phyloP scores from a whole-genome alignment of 1,284 basidiomycete genomes.

The Sporisorium exsertum region DNA sequence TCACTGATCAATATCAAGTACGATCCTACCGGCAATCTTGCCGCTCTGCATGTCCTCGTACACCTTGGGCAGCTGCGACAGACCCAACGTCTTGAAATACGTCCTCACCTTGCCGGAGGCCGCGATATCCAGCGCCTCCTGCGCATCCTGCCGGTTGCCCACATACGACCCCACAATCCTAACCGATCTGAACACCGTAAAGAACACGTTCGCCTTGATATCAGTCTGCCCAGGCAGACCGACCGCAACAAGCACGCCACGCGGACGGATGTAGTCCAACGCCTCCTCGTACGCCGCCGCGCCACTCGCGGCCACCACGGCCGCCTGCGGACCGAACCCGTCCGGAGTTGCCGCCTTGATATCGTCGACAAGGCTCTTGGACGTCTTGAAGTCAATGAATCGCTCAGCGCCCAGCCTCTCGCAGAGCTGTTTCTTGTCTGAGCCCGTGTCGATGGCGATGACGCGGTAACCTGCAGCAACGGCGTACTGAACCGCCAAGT shows the following conservation, averaged over 20 bases:
- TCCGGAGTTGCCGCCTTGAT: slow-evolving; percentile 76
- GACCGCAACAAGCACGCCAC: slow-evolving; percentile 79
- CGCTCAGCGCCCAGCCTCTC: slow-evolving; percentile 79
- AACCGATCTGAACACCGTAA: slow-evolving; percentile 73
- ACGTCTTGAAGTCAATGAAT: slow-evolving; percentile 81
- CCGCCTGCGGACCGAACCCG: slow-evolving; percentile 80
- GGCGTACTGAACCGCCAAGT: slow-evolving; percentile 61
- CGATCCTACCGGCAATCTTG: slow-evolving; percentile 76
- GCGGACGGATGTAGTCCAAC: slow-evolving; percentile 74
- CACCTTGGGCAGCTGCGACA: slow-evolving; percentile 74
- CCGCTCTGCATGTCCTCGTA: slow-evolving; percentile 75
- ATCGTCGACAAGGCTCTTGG: slow-evolving; percentile 74
- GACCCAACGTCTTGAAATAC: slow-evolving; percentile 73
- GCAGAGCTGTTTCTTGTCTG: slow-evolving; percentile 79
- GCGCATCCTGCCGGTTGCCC: slow-evolving; percentile 71
- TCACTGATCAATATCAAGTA: slow-evolving; percentile 72
- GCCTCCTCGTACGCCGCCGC: slow-evolving; percentile 78
- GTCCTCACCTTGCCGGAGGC: slow-evolving; percentile 78
- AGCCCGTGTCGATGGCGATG: slow-evolving; percentile 83
- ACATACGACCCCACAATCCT: slow-evolving; percentile 81
- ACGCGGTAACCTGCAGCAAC: slow-evolving; percentile 74
- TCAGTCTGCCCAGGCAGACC: slow-evolving; percentile 77
- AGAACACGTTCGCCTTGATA: slow-evolving; percentile 80
- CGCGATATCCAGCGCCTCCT: slow-evolving; percentile 77
- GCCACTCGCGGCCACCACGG: slow-evolving; percentile 68